phyloP scores from a whole-genome alignment of 306 rosid genomes.

The Dryas drummondii region DNA sequence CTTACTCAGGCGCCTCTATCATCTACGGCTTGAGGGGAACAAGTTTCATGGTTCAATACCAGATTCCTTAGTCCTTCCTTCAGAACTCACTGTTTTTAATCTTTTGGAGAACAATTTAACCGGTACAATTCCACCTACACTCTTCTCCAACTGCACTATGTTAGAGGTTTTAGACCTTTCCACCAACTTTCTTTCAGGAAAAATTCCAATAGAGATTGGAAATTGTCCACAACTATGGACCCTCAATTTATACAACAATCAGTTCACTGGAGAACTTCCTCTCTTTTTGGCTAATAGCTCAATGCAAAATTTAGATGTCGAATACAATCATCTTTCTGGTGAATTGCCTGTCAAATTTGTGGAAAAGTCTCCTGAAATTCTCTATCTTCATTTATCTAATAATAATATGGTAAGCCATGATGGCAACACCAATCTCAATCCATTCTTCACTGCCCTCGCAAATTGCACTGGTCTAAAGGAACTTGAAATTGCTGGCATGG shows the following conservation, averaged over 20 bases:
- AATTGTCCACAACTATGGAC: constrained; percentile 53
- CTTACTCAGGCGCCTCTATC: constrained; percentile 41
- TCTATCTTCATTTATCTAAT: constrained; percentile 56
- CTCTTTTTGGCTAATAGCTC: constrained; percentile 38
- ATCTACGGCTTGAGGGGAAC: constrained; percentile 43
- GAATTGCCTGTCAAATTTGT: constrained; percentile 49
- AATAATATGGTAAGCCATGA: constrained; percentile 53
- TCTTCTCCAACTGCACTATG: constrained; percentile 59
- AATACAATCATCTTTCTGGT: constrained; percentile 51
- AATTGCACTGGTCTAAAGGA: constrained; percentile 51
- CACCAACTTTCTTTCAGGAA: constrained; percentile 47
- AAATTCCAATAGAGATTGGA: constrained; percentile 60
- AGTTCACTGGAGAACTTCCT: constrained; percentile 57
- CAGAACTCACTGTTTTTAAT: constrained; percentile 34
- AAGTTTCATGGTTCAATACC: constrained; percentile 54
- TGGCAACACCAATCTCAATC: constrained; percentile 54
- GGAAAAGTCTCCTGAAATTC: constrained; percentile 29
- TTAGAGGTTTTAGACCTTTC: constrained; percentile 48
- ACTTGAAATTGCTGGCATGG: constrained; percentile 72
- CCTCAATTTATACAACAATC: constrained; percentile 59
- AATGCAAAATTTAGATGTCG: constrained; percentile 46
- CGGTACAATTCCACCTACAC: constrained; percentile 49
- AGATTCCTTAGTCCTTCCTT: constrained; percentile 41
- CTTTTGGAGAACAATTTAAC: constrained; percentile 33
- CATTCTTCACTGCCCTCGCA: constrained; percentile 52